Conservation (phyloP, 176 grass and related monocot species). For the Zea luxurians region DNA sequence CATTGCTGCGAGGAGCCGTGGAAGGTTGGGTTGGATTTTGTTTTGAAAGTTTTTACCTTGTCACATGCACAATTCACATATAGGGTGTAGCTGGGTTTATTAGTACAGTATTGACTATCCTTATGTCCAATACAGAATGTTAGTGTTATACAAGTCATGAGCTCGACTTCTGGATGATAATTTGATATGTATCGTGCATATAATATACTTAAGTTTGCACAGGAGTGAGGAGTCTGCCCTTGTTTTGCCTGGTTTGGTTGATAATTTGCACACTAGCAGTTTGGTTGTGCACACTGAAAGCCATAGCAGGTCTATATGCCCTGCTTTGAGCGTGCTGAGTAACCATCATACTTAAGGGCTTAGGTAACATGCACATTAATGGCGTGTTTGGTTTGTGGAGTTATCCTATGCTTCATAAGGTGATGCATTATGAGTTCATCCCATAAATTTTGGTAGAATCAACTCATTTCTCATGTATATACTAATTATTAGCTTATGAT, state of each 20-base stretch:
- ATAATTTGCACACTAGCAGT: background rate
- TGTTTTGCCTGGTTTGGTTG: background rate
- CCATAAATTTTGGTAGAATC: no score
- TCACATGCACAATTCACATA: background rate
- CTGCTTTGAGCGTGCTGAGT: background rate
- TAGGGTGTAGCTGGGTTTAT: background rate
- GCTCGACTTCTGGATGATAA: background rate
- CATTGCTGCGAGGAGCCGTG: constrained; percentile 73
- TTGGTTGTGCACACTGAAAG: background rate
- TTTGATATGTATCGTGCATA: background rate
- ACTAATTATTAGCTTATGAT: no score
- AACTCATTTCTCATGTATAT: no score
- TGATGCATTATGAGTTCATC: no score
- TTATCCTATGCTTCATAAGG: no score
- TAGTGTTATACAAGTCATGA: background rate
- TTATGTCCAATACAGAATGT: background rate
- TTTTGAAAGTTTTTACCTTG: constrained; percentile 3
- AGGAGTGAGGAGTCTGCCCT: background rate
- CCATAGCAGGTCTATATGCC: background rate
- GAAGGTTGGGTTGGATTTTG: constrained; percentile 43
- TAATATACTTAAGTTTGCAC: background rate
- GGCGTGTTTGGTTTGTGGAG: no score
- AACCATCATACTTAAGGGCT: background rate
- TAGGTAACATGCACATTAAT: background rate
- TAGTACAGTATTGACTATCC: background rate